Evolutionary conservation across 177 flowering plant genomes (phyloP), one percentile per base, ranked within the genome.

Genomic region (Tripterygium wilfordii): DNA sequence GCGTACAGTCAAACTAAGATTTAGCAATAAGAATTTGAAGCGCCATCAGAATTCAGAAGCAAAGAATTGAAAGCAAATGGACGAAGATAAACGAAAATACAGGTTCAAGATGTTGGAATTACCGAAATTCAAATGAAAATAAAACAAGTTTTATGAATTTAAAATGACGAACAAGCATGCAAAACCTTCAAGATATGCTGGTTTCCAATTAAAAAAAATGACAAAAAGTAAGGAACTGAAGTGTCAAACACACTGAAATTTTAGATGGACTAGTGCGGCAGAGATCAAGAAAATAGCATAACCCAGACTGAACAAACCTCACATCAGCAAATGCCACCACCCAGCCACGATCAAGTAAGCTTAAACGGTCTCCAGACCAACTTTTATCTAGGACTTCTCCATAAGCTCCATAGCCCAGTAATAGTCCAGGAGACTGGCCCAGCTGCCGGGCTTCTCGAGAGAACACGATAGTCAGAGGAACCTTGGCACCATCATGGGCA

Each of bases 311-410:
- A 45, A 49, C 65, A 30, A 50, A 84, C 99, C 99, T 92, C 42
- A 92, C 99, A 76, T 92, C 99, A 56, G 99, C 96, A 80, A 76
- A 86, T 42, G 95, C 99, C 49, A 92, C 56, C 27, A 84, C 74
- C 95, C 95, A 92, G 47, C 99, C 99, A 42, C 96, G 95, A 60
- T 86, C 83, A 61, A 92, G 91, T 62, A 89, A 78, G 61, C 89
- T 89, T 47, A 86, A 45, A 24, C 76, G 88, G 40, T 86, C 77
- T 29, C 84, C 18, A 47, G 74, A 71, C 97, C 99, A 92, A 55
- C 78, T 76, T 69, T 79, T 82, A 45, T 89, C 96, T 15, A 92
- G 57, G 50, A 42, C 71, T 74, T 88, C 91, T 18, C 97, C 96
- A 70, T 89, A 89, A 51, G 96, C 88, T 62, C 98, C 98, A 67